A percentile compares a stretch with the other conserved stretches of the same genome.
Conservation (phyloP, 345 rosid species). For the Carallia brachiata region DNA sequence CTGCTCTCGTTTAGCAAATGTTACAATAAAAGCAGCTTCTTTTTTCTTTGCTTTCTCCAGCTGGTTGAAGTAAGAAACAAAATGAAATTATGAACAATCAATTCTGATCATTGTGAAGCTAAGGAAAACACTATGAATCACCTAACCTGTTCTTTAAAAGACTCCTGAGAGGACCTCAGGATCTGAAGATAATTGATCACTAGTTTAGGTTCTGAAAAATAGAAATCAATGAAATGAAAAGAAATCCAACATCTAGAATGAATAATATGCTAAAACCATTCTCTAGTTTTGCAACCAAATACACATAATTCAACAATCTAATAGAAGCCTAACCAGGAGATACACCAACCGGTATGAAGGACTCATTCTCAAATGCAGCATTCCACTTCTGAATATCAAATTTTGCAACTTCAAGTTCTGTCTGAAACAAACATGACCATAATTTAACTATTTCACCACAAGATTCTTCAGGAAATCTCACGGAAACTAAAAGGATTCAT, state of each 20-base stretch:
- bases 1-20: constrained; percentile 93
- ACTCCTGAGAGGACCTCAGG: constrained; percentile 78
- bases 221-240: constrained; percentile 18
- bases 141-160: constrained; percentile 80
- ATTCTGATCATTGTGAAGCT: constrained; percentile 1
- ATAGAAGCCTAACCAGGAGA: constrained; percentile 66
- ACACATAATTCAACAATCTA: constrained; percentile 9
- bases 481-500: no score
- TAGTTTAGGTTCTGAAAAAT: constrained; percentile 70
- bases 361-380: constrained; percentile 70
- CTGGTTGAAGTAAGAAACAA: constrained; percentile 40
- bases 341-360: constrained; percentile 61
- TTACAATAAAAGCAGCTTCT: constrained; percentile 98
- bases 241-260: neutral
- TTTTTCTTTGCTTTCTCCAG: constrained; percentile 93
- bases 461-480: no score
- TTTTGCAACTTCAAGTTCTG: constrained; percentile 77
- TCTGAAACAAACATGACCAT: constrained; percentile 31
- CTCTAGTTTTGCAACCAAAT: constrained; percentile 1
- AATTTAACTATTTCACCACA: no score
- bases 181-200: constrained; percentile 73
- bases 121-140: constrained; percentile 11
- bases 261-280: neutral
- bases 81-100: constrained; percentile 16
- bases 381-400: constrained; percentile 84